Evolutionary conservation across 208 protist species (phyloP).

Genomic region (Acanthamoeba lenticulata): DNA sequence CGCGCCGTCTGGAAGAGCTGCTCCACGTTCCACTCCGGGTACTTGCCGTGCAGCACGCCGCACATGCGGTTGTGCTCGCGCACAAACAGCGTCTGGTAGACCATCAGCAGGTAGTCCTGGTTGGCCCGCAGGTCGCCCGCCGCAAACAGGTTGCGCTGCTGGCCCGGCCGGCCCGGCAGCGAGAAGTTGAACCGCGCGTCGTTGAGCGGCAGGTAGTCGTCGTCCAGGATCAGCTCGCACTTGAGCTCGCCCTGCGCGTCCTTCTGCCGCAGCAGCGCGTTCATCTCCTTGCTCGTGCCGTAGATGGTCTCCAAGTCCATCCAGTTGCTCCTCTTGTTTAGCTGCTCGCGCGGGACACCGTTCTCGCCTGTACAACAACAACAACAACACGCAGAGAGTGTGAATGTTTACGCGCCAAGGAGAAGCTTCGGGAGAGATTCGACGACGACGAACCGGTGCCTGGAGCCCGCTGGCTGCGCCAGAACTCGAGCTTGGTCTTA

Average conservation of each 20-base stretch:
- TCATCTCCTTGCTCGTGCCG: not conserved
- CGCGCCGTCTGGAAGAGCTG: conserved; percentile 11
- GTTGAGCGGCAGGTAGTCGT: conserved; percentile 14
- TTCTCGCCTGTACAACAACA: not conserved
- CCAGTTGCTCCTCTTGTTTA: conserved; percentile 1
- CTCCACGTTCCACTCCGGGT: not conserved
- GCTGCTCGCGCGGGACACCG: conserved; percentile 3
- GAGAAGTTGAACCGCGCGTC: not conserved
- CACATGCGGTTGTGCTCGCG: conserved; percentile 52
- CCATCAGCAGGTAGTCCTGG: not conserved
- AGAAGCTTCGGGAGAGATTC: too few species aligned
- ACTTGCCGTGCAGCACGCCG: not conserved
- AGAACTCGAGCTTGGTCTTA: conserved; percentile 17
- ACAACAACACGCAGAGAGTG: too few species aligned
- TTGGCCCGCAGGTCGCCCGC: conserved; percentile 8
- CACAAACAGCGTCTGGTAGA: not conserved
- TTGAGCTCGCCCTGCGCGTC: not conserved
- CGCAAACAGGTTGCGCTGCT: not conserved
- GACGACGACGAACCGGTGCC: not conserved
- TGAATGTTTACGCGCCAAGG: not conserved
- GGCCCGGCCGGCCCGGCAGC: not conserved
- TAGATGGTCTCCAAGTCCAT: conserved; percentile 11
- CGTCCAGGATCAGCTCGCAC: not conserved
- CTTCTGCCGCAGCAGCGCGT: not conserved
- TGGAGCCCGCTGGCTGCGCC: not conserved